Evolutionary conservation across 805 yeast genomes (phyloP).

Genomic region (Metschnikowia lochheadii): DNA sequence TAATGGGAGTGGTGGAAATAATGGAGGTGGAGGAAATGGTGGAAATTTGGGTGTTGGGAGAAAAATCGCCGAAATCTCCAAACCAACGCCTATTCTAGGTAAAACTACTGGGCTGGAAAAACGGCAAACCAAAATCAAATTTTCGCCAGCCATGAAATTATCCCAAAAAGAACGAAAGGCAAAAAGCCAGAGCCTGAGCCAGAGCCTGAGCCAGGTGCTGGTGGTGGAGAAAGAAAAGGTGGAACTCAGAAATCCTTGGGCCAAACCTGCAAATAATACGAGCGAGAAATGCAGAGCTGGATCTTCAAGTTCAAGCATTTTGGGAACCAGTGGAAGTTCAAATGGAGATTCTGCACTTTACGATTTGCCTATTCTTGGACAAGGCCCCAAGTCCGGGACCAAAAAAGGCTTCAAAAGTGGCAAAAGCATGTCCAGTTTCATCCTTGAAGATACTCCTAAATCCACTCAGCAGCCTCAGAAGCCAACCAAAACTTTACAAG

Average conservation of each 20-base stretch:
- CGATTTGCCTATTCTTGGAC: constrained; percentile 22
- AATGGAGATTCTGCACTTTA: background rate
- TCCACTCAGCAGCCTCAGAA: constrained; percentile 27
- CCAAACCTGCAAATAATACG: background rate
- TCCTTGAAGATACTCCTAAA: constrained; percentile 40
- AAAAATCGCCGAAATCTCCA: background rate
- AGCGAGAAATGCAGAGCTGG: background rate
- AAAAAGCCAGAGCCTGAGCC: background rate
- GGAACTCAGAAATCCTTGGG: constrained; percentile 12
- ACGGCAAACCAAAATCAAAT: constrained; percentile 25
- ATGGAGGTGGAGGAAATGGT: no score
- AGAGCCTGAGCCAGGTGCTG: no score
- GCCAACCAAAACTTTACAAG: constrained; percentile 49
- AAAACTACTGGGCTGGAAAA: constrained; percentile 11
- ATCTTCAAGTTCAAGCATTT: background rate
- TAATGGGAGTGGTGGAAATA: no score
- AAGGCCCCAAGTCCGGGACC: constrained; percentile 6
- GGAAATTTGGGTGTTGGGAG: no score
- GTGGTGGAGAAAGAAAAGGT: background rate
- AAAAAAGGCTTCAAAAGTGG: background rate
- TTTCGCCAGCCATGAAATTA: constrained; percentile 38
- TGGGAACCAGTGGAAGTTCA: background rate
- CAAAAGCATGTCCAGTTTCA: constrained; percentile 37
- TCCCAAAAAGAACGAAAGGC: constrained; percentile 55
- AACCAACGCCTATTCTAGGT: constrained; percentile 10